Conservation (phyloP, 1,139 yeast species). For the Magnusiomyces tetraspermus region DNA sequence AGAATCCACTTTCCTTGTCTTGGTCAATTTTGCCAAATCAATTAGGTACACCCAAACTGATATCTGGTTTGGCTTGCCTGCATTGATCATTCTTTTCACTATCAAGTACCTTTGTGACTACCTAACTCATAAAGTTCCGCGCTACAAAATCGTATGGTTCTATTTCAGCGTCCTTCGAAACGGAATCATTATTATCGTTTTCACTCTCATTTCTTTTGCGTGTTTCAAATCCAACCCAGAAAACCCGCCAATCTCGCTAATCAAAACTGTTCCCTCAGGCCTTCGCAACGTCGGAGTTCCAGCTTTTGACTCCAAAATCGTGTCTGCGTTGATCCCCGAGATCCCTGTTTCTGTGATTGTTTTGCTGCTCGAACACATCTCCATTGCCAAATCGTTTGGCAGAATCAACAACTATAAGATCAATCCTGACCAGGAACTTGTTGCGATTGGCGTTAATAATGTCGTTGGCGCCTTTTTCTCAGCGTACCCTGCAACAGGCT, state of each 20-base stretch:
- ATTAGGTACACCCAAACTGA: constrained; percentile 58
- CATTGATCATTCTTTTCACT: constrained; percentile 53
- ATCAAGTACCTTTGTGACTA: constrained; percentile 37
- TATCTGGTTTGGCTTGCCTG: constrained; percentile 83
- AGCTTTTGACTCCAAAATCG: constrained; percentile 53
- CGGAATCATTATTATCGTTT: constrained; percentile 69
- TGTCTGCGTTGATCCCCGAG: constrained; percentile 57
- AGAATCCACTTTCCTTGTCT: constrained; percentile 56
- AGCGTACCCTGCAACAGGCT: constrained; percentile 95
- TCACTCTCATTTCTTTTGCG: constrained; percentile 66
- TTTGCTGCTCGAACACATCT: constrained; percentile 80
- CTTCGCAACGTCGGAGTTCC: constrained; percentile 68
- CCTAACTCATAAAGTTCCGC: constrained; percentile 60
- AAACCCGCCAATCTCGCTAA: constrained; percentile 44
- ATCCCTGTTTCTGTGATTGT: constrained; percentile 80
- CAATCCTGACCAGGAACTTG: constrained; percentile 85
- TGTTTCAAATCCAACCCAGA: constrained; percentile 37
- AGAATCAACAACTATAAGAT: constrained; percentile 85
- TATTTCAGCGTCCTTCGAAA: constrained; percentile 69
- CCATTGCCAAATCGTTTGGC: constrained; percentile 89
- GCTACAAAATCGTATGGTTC: constrained; percentile 48
- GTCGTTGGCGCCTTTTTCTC: constrained; percentile 83
- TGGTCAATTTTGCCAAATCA: constrained; percentile 63
- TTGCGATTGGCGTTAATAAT: constrained; percentile 90
- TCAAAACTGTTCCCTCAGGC: constrained; percentile 78